Percentiles rank a stretch among this genome's conserved stretches.
These are phyloP conservation scores for Vigna nakashimae DNA, from an alignment of 306 rosid genomes.

Conservation along the genomic window DNA sequence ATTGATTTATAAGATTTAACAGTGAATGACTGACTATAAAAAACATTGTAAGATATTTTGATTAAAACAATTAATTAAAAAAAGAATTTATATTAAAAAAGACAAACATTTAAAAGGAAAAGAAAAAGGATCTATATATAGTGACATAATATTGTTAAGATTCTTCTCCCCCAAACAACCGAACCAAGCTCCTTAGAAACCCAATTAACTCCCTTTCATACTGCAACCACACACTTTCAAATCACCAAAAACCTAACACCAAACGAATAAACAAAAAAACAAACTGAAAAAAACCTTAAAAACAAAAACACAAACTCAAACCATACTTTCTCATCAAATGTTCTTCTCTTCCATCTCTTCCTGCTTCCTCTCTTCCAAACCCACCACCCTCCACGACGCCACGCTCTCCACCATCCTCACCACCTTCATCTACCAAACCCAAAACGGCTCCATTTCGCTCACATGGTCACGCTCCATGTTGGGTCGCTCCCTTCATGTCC, in stretches of 20 bases:
- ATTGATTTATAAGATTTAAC: no score
- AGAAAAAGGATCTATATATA: background rate
- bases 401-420: constrained; percentile 65
- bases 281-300: background rate
- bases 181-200: no score
- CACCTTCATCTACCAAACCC: constrained; percentile 75
- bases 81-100: no score
- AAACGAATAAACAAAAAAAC: background rate
- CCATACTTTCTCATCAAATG: constrained; percentile 31
- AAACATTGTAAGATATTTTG: no score
- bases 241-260: background rate
- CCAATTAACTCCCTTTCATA: background rate
- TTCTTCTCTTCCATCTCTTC: constrained; percentile 47
- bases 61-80: no score
- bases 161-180: background rate
- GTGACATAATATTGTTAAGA: background rate
- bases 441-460: constrained; percentile 66
- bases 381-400: constrained; percentile 27
- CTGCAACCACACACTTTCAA: background rate
- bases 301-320: no score
- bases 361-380: constrained; percentile 58
- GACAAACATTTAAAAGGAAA: no score
- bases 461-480: constrained; percentile 88
- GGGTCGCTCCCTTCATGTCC: constrained; percentile 74
- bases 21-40: no score